Base-by-base conservation (phyloP, 352 stramenopile genomes). In the Phytopythium chamaehyphon region DNA sequence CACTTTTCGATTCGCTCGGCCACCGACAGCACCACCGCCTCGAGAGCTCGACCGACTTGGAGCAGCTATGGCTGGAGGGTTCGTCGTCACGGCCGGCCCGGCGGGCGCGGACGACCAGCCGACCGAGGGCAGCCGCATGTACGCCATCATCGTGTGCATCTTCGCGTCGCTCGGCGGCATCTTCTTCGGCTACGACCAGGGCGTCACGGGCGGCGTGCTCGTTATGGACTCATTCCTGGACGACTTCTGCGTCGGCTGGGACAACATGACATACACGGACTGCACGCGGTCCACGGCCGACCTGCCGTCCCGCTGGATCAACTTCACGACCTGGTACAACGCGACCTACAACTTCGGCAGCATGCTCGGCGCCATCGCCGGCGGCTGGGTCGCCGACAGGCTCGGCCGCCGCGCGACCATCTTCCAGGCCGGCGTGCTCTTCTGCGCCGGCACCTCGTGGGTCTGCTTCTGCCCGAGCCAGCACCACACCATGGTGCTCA, bases 121-220 rank as follows among this genome's bases (percentile, higher is more conserved):
- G 3, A 70, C 58, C 8, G 47, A 70, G 26, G 61, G 61, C 24
- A 56, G 60, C 50, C 62, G 53, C 38, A 62, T 46, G 14, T 74
- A 74, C 54, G 65, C 65, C 22, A 68, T 74, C 47, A 46, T 66
- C 26, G 65, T 74, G 26, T 74, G 65, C 48, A 44, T 74, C 39
- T 74, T 74, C 31, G 65, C 65, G 7, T 74, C 65, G 31, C 59
- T 74, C 18, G 65, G 65, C 23, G 65, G 65, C 0, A 39, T 74
- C 40, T 74, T 71, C 59, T 74, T 74, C 48, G 65, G 65, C 40
- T 74, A 74, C 36, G 65, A 74, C 47, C 65, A 71, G 31, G 65
- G 65, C 35, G 61, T 74, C 22, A 74, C 65, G 15, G 54, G 65
- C 40, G 61, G 65, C 28, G 65, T 74, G 48, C 58, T 74, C 11